Evolutionary conservation across 2,329 filamentous ascomycete species (phyloP), one percentile per base, ranked within the genome.

Genomic region (Arthrobotrys sphaeroides): DNA sequence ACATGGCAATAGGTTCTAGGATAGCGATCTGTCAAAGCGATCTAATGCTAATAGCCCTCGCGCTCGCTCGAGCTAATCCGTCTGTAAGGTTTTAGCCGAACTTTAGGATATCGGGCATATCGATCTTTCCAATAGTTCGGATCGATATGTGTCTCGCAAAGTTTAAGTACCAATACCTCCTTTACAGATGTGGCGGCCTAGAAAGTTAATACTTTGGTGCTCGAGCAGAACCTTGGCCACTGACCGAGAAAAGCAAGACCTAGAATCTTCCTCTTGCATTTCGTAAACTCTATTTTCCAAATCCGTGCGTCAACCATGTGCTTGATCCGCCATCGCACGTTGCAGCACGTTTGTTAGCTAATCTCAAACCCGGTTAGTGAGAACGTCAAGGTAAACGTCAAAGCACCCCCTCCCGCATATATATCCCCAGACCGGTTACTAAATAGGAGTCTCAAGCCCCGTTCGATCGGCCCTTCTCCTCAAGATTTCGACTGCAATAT

Each of bases 251-350:
- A 5, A 13, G 7, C 12, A 31, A 36, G 31, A 36, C 31, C 24
- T 18, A 36, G n/a, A 38, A 24, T 22, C 18, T 33, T n/a, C 16
- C 51, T 5, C 3, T 38, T 38, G 28, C 3, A 22, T n/a, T n/a
- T 12, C 3, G 13, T 38, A 18, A 55, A 55, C 31, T 55, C 18
- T n/a, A 10, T 22, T 43, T 51, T 53, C 13, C 31, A 9, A 40
- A 64, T 51, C 60, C 33, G 43, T 64, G 60, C 60, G 43, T 64
- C 60, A 42, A 64, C 45, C 43, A 51, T 51, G 60, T 36, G 24
- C 20, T 51, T 36, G 28, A 18, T 38, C 31, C 18, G 13, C 31
- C 31, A 36, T 38, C 9, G 4, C 51, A 55, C 3, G 51, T 53
- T 53, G 13, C n/a, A 47, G 43, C 43, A 43, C 40, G 43, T n/a